phyloP scores from a whole-genome alignment of 306 rosid genomes.

The Corylus avellana region DNA sequence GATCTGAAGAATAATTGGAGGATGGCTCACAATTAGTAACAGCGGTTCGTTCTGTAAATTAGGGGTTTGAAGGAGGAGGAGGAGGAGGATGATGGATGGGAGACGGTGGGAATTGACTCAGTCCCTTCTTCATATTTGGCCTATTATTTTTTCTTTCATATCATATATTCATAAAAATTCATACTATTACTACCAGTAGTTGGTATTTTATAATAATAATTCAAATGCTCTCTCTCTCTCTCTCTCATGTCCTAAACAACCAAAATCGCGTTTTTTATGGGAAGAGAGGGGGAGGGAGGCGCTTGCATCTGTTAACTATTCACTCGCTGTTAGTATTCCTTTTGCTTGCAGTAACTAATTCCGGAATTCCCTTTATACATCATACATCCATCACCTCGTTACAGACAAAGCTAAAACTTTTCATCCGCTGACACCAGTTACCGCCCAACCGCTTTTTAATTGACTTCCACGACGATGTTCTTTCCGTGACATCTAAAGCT shows the following conservation, averaged over 20 bases:
- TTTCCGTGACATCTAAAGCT: neutral
- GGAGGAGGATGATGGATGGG: neutral
- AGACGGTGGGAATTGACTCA: slow-evolving; percentile 1
- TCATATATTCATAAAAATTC: neutral
- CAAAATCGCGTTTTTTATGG: neutral
- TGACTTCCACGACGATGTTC: neutral
- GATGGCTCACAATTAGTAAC: neutral
- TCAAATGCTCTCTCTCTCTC: neutral
- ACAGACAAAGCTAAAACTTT: neutral
- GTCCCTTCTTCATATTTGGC: neutral
- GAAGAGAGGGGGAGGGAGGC: neutral
- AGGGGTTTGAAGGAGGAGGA: neutral
- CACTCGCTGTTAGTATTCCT: neutral
- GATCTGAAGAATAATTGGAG: slow-evolving; percentile 27
- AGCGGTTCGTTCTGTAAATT: neutral
- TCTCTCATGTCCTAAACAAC: neutral
- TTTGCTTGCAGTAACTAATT: neutral
- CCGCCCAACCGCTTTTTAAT: neutral
- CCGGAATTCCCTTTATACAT: neutral
- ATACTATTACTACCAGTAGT: neutral
- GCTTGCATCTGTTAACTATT: neutral
- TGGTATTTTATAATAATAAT: neutral
- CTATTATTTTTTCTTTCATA: neutral
- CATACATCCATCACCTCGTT: neutral
- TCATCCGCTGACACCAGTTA: neutral